A percentile compares a stretch with the other conserved stretches of the same genome.
Conservation (phyloP, 768 basidiomycete species). For the Auriscalpium microsporum region DNA sequence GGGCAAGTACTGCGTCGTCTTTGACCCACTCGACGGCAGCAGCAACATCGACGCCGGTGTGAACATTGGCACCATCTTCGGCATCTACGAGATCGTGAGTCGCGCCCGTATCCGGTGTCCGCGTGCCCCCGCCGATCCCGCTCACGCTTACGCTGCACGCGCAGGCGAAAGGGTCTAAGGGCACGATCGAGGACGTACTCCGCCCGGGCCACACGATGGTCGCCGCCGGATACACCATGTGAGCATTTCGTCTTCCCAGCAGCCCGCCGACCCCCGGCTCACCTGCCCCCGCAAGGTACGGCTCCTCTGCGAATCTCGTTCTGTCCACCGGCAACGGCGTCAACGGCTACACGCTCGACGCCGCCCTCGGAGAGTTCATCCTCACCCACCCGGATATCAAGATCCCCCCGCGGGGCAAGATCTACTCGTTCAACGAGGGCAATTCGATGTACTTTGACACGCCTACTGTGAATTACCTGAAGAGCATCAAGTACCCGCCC, state of each 20-base stretch:
- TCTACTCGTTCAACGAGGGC: conserved; percentile 99
- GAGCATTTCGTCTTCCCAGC: conserved; percentile 22
- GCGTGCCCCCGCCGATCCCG: not conserved
- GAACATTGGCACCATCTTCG: conserved; percentile 96
- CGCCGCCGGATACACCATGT: conserved; percentile 97
- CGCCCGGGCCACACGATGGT: conserved; percentile 96
- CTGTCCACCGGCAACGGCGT: conserved; percentile 93
- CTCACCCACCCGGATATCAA: conserved; percentile 96
- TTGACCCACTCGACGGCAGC: conserved; percentile 93
- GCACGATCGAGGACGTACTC: conserved; percentile 81
- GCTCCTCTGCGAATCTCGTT: conserved; percentile 94
- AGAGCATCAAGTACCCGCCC: conserved; percentile 85
- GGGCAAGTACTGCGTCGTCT: conserved; percentile 95
- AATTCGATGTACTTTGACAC: conserved; percentile 91
- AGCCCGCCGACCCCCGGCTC: not conserved
- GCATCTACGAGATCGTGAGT: conserved; percentile 86
- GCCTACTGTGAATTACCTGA: conserved; percentile 74
- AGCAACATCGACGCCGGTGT: conserved; percentile 99
- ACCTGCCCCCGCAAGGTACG: conserved; percentile 45
- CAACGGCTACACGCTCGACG: conserved; percentile 96
- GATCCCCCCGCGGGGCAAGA: conserved; percentile 92
- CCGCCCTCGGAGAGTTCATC: conserved; percentile 94
- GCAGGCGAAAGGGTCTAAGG: conserved; percentile 68
- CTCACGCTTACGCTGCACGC: not conserved
- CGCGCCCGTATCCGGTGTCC: not conserved